Base-by-base conservation (phyloP, 371 early-diverging fungal species). In the Mortierella sp. region DNA sequence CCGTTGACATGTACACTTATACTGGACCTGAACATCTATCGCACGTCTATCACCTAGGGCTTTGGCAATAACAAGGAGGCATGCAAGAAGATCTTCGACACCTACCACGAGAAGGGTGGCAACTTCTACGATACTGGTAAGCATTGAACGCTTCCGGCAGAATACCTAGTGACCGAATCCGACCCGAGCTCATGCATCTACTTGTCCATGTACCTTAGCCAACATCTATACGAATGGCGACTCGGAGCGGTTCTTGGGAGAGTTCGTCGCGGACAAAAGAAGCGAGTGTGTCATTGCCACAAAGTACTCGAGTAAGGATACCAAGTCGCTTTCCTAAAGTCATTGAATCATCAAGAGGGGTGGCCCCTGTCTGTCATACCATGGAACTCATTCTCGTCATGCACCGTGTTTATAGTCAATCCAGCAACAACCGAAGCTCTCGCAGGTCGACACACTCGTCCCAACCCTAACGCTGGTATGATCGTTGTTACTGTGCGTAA, bases 281-380 rank as follows among this genome's bases (percentile, higher is more conserved):
- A 74, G 78, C 55, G 56, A 78, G 22, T 66, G 84, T 45, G 82
- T 84, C 8, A 29, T 85, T 25, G 84, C 85, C 6, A 83, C 85
- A 41, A 84, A 82, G 52, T 82, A 74, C 61, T 56, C 81, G 10
- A 56, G 71, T 70, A 67, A 53, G 60, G 16, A 1, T 5, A 47
- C 8, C 47, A 24, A 47, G 9, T 47, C 47, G n/a, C 24, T 27
- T 8, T 4, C 16, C 29, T 2, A 28, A 49, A 27, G 4, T 28
- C 29, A 14, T 17, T 12, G 6, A 2, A 24, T 49, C 8, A 47
- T 25, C 10, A 7, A 10, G 3, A 10, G 24, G n/a, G n/a, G n/a
- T n/a, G n/a, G n/a, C n/a, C n/a, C n/a, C n/a, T n/a, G n/a, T n/a
- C n/a, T n/a, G n/a, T n/a, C n/a, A n/a, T n/a, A n/a, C n/a, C n/a